These are phyloP conservation scores for Diutina siamensis DNA, from an alignment of 1,139 yeast species.

Conservation along the genomic window DNA sequence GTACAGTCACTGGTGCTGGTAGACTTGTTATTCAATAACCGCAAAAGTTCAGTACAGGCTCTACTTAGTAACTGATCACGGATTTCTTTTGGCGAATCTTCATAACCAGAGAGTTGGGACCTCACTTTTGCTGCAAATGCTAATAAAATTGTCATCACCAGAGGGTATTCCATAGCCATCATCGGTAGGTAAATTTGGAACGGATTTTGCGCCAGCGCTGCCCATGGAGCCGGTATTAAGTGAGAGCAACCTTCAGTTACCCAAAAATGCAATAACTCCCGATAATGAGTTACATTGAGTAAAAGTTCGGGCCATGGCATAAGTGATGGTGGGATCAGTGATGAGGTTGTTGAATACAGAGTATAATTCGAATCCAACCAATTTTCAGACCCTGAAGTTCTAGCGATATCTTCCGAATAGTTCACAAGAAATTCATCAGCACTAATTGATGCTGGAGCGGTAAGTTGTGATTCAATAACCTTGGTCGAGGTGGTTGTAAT, in stretches of 20 bases:
- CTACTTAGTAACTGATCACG: conserved; percentile 42
- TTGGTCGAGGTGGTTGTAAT: not conserved
- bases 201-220: conserved; percentile 51
- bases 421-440: not conserved
- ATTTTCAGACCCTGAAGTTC: not conserved
- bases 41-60: conserved; percentile 45
- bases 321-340: conserved; percentile 27
- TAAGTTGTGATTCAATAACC: not conserved
- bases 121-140: conserved; percentile 58
- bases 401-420: conserved; percentile 1
- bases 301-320: conserved; percentile 49
- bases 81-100: conserved; percentile 19
- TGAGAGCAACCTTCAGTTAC: conserved; percentile 48
- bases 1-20: conserved; percentile 57
- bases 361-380: not conserved
- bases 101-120: conserved; percentile 20
- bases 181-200: conserved; percentile 54
- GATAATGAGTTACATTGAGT: conserved; percentile 45
- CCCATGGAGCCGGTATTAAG: conserved; percentile 59
- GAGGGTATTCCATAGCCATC: conserved; percentile 53
- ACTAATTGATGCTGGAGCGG: not conserved
- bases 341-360: not conserved
- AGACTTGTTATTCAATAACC: conserved; percentile 36
- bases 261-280: conserved; percentile 54
- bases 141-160: conserved; percentile 47